Base-by-base conservation (phyloP, 108 stramenopile species). In the Cyclostephanos tholiformis region DNA sequence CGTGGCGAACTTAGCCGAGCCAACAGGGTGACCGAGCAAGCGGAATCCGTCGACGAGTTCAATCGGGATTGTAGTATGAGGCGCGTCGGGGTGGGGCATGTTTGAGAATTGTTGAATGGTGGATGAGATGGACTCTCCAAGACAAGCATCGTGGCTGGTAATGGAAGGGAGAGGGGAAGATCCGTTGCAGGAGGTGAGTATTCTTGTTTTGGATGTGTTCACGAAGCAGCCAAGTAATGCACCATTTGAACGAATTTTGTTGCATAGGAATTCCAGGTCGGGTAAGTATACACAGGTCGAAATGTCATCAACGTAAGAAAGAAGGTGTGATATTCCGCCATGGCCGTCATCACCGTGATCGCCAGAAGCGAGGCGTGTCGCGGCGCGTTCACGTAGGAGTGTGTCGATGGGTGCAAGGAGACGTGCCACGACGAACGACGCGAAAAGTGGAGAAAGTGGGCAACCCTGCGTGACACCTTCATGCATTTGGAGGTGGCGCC, bases 381-480 rank as follows among this genome's bases (percentile, higher is more conserved):
- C 16, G 2, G 59, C 59, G 1, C 59, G 8, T 17, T 60, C 36
- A 12, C 2, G 14, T 14, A 60, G 35, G 32, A 19, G 0, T 1
- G n/a, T 0, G 6, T 26, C 59, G 9, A 60, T 17, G 8, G 51
- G 43, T 22, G n/a, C 6, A 4, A 74, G 73, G 51, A 74, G 43
- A 16, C 51, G 26, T 53, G 52, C 16, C 0, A 74, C 44, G 0
- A 74, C 64, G 6, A 74, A 13, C 2, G 63, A 35, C 13, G 64
- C 65, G 17, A 74, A 66, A 6, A 74, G 13, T 5, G 64, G 64
- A 12, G 73, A 74, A 6, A 65, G 12, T 22, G 73, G 73, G 53
- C 73, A 74, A 0, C 73, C 73, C 30, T 74, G 73, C 1, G 63
- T 61, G 36, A 74, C 65, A 2, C 73, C 73, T 29, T 74, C 73